Base-by-base conservation (phyloP, 345 rosid genomes). In the Cochlearia excelsa region DNA sequence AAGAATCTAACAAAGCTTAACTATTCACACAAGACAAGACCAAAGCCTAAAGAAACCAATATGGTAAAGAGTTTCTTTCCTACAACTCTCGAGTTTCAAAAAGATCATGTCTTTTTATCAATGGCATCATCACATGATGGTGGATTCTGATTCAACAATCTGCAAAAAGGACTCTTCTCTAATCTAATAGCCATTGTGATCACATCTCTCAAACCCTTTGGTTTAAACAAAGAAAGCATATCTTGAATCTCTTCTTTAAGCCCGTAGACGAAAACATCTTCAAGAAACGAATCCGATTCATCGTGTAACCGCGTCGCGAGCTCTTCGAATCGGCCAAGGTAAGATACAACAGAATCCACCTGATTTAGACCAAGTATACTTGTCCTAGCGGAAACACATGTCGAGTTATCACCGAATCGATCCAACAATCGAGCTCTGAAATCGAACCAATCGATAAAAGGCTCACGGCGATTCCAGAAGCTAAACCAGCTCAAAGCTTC, bases 401-500 rank as follows among this genome's bases (percentile, higher is more conserved):
- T 27, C 2, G 26, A 43, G 2, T 28, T 5, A 26, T 16, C 45
- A 50, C 73, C 67, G 35, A 68, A 68, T 3, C 73, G 55, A 2
- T 47, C 16, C 0, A 68, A 0, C 30, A 61, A 1, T 1, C 44
- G 30, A 54, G 57, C 5, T 29, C 54, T 68, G 9, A 68, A 47
- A 47, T 54, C 73, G 0, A 40, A 10, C 73, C 73, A 68, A 68
- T 47, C 62, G 0, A 23, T 2, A 16, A 68, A 68, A 5, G 73
- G 33, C 1, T 41, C 0, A 9, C 9, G 57, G 33, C 51, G 10
- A 1, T 54, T 39, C 54, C 54, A 45, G 2, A 40, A 26, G 39
- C 31, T 47, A 7, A 45, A 68, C 73, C 73, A 68, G 4, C 1
- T 40, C 62, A 68, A 23, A 7, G 73, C 73, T 5, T 1, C 6